Base-by-base conservation (phyloP, 257 asterid species). In the Fraxinus quadrangulata region DNA sequence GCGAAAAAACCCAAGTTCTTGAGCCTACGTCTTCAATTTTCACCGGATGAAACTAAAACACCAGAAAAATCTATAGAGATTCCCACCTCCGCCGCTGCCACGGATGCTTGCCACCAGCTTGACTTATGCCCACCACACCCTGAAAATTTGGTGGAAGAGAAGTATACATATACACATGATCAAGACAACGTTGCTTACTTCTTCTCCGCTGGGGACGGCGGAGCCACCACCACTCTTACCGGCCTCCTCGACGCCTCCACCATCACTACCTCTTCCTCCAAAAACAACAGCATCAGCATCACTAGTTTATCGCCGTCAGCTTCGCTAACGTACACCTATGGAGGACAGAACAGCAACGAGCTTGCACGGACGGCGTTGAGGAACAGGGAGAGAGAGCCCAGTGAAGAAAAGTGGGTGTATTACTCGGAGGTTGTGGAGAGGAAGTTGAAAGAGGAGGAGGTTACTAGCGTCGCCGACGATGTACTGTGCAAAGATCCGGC, bases 351-450 rank as follows among this genome's bases (percentile, higher is more conserved):
- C 33, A 30, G 33, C 8, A 17, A 75, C 23, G 83, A 74, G 77
- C 92, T 94, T 2, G 90, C 84, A 31, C 91, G 97, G 84, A 88
- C 84, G 82, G 98, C 98, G 82, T 33, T 94, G 77, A 79, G 91
- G 90, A 91, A 77, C 37, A 83, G 88, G 37, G 93, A 89, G 84
- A 85, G 97, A 68, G 94, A 92, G 10, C 76, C 88, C 11, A 85
- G 91, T 51, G 98, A 89, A 80, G 98, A 92, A 79, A 92, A 86
- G 85, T 94, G 96, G 91, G 96, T 94, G 75, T 74, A 87, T 37
- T 92, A 92, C 87, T 92, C 97, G 30, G 94, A 94, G 81, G 98
- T 92, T 51, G 97, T 93, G 0, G 93, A 90, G 81, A 79, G 90
- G 85, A 87, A 84, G 80, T 84, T 51, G 23, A 51, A 83, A 82